Percentiles rank a stretch among this genome's conserved stretches.
Conservation (phyloP, 495 filamentous ascomycete genomes). For the Xylaria bambusicola region DNA sequence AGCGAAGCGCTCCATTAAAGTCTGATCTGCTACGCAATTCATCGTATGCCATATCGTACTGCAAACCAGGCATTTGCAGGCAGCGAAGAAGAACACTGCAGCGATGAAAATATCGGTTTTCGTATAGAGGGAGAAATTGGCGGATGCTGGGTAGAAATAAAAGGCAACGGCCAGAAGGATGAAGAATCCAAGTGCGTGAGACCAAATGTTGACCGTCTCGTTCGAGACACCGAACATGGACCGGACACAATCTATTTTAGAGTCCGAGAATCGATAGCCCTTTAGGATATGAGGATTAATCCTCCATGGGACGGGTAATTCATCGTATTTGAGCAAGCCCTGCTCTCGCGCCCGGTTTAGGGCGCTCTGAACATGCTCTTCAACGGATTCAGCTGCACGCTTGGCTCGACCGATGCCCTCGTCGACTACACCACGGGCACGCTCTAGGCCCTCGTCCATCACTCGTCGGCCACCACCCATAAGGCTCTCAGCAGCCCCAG, state of each 20-base stretch:
- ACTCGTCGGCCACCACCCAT: slow-evolving; percentile 72
- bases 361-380: slow-evolving; percentile 78
- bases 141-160: slow-evolving; percentile 88
- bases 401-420: slow-evolving; percentile 80
- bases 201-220: slow-evolving; percentile 98
- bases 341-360: slow-evolving; percentile 76
- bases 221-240: slow-evolving; percentile 86
- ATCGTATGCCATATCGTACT: slow-evolving; percentile 97
- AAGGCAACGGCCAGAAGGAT: slow-evolving; percentile 89
- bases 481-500: slow-evolving; percentile 57
- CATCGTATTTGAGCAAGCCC: slow-evolving; percentile 83
- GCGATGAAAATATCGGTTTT: slow-evolving; percentile 86
- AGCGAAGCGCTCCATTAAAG: slow-evolving; percentile 89
- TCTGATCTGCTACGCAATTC: slow-evolving; percentile 89
- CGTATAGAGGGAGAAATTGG: slow-evolving; percentile 83
- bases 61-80: slow-evolving; percentile 94
- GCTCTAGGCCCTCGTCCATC: slow-evolving; percentile 71
- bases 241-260: slow-evolving; percentile 80
- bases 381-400: slow-evolving; percentile 72
- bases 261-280: slow-evolving; percentile 91
- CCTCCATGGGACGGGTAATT: slow-evolving; percentile 89
- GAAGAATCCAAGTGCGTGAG: slow-evolving; percentile 83
- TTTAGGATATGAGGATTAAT: slow-evolving; percentile 89
- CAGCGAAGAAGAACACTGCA: slow-evolving; percentile 94
- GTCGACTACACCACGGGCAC: slow-evolving; percentile 78